Evolutionary conservation across 2,329 filamentous ascomycete genomes (phyloP).

Genomic region (Nannizzia gypsea): DNA sequence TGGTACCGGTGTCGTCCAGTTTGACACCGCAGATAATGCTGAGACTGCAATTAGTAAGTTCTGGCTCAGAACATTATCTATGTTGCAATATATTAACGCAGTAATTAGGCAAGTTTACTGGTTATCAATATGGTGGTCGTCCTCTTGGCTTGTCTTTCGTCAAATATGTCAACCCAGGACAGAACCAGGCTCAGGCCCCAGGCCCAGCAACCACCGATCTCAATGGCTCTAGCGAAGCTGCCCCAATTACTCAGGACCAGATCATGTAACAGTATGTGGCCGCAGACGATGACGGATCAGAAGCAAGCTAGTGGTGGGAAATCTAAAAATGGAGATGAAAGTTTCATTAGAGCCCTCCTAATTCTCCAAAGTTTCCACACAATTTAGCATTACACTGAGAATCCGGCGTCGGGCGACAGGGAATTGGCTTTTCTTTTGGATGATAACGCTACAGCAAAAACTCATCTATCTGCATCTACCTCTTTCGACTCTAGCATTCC

Average conservation of each 20-base stretch:
- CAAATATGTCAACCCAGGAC: constrained; percentile 68
- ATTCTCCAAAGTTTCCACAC: not conserved
- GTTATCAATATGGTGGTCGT: constrained; percentile 92
- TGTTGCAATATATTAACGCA: constrained; percentile 19
- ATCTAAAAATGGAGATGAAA: not conserved
- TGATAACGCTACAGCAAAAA: not conserved
- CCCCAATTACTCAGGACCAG: constrained; percentile 85
- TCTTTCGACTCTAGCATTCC: not conserved
- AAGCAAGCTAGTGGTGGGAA: not conserved
- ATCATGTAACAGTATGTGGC: constrained; percentile 59
- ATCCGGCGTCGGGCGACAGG: not conserved
- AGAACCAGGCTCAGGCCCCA: constrained; percentile 35
- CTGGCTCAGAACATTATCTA: not conserved
- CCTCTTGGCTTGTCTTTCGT: constrained; percentile 88
- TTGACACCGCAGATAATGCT: constrained; percentile 69
- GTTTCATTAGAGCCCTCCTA: not conserved
- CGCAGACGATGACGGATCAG: not conserved
- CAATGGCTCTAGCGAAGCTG: constrained; percentile 45
- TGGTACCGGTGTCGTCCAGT: constrained; percentile 92
- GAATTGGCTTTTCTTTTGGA: constrained; percentile 3
- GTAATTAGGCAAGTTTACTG: constrained; percentile 71
- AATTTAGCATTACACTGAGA: not conserved
- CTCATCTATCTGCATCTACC: not conserved
- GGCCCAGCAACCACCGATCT: constrained; percentile 59
- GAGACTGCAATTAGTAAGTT: constrained; percentile 70